Percentiles rank a stretch among this genome's conserved stretches.
Conservation (phyloP, 345 rosid species). For the Aquilaria sinensis region DNA sequence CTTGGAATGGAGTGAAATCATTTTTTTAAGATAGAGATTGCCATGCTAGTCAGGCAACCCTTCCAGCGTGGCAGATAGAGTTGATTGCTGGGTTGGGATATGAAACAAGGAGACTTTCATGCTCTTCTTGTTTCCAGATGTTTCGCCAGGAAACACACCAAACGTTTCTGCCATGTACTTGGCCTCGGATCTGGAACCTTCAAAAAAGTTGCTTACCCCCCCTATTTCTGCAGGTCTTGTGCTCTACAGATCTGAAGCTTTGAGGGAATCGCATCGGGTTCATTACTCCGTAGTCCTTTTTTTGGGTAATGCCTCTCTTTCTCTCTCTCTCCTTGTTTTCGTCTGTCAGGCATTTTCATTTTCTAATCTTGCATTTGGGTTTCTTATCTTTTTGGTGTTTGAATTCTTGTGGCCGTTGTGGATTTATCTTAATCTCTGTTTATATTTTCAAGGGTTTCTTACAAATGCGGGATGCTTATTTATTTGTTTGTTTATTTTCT, state of each 20-base stretch:
- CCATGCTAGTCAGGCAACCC: no score
- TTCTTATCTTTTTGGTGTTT: not conserved
- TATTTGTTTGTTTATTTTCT: conserved; percentile 5
- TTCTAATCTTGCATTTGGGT: conserved; percentile 8
- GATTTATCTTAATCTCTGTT: not conserved
- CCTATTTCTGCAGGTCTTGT: conserved; percentile 9
- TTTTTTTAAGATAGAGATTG: no score
- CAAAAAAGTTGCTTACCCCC: not conserved
- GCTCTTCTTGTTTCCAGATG: conserved; percentile 23
- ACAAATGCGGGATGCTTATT: not conserved
- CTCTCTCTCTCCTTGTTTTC: conserved; percentile 8
- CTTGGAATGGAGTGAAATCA: not conserved
- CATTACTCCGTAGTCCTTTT: conserved; percentile 3
- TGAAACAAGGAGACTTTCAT: not conserved
- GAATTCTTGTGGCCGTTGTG: conserved; percentile 14
- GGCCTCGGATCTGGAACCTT: conserved; percentile 11
- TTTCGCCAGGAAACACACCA: conserved; percentile 19
- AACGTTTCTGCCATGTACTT: not conserved
- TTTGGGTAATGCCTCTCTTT: no score
- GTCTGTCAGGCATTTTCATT: conserved; percentile 1
- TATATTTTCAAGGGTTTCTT: no score
- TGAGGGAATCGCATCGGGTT: conserved; percentile 13
- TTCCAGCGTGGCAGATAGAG: no score
- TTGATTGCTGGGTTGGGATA: conserved; percentile 16
- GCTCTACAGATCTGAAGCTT: conserved; percentile 48